These are phyloP conservation scores for Thermoascus crustaceus DNA, from an alignment of 2,329 filamentous ascomycete genomes.

Conservation along the genomic window DNA sequence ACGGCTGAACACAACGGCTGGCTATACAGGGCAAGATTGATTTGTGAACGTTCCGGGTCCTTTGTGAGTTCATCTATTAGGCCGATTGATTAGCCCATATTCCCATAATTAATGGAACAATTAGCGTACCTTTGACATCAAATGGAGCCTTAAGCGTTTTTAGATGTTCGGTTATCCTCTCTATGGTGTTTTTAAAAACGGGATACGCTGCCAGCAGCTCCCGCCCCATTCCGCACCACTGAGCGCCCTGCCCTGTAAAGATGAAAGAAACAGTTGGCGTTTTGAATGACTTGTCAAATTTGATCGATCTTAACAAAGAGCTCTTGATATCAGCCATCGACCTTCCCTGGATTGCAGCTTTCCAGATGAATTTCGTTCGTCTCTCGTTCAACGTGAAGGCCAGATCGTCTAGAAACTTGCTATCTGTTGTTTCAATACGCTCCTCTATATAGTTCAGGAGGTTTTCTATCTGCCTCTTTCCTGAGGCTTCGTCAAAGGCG, in stretches of 20 bases:
- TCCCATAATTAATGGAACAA: too few relatives aligned
- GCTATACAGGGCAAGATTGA: conserved; percentile 2
- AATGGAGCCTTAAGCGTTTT: conserved; percentile 5
- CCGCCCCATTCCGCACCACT: conserved; percentile 13
- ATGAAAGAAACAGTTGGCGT: conserved; percentile 3
- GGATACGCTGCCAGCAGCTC: conserved; percentile 8
- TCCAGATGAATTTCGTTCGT: conserved; percentile 2
- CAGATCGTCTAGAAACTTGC: background rate
- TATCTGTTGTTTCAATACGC: background rate
- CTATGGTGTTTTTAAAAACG: conserved; percentile 7
- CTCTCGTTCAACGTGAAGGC: conserved; percentile 4
- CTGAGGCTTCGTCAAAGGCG: background rate
- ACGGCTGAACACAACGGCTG: conserved; percentile 14
- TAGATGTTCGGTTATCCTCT: conserved; percentile 6
- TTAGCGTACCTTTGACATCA: conserved; percentile 8
- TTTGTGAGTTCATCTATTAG: conserved; percentile 6
- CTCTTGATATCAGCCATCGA: background rate
- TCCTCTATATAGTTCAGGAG: background rate
- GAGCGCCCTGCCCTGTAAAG: conserved; percentile 15
- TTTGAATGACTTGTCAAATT: background rate
- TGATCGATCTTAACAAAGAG: background rate
- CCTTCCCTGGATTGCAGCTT: background rate
- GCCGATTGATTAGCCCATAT: too few relatives aligned
- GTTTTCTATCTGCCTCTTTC: background rate
- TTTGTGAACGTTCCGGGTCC: conserved; percentile 20